phyloP scores from a whole-genome alignment of 2,329 filamentous ascomycete genomes.

The Colletotrichum incanum region DNA sequence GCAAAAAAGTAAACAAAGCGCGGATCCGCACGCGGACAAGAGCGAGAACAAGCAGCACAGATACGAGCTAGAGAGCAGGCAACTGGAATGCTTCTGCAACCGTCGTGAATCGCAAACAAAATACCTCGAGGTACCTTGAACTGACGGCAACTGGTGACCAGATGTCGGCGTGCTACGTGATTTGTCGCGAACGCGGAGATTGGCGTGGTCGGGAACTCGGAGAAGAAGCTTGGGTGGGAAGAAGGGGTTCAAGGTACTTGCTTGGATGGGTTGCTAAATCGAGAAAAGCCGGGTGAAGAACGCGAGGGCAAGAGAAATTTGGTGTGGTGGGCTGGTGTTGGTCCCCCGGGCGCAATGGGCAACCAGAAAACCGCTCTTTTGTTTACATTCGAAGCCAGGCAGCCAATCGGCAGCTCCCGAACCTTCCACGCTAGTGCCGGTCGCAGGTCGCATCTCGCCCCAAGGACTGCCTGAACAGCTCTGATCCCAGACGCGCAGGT shows the following conservation, averaged over 20 bases:
- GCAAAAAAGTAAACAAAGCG: conserved; percentile 19
- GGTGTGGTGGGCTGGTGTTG: conserved; percentile 26
- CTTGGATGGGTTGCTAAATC: background rate
- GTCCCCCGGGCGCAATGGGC: conserved; percentile 18
- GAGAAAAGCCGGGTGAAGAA: background rate
- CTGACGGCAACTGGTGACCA: background rate
- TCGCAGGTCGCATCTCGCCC: background rate
- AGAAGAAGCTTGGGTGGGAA: background rate
- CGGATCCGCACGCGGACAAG: background rate
- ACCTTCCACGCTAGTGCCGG: background rate
- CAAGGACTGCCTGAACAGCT: background rate
- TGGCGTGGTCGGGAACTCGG: background rate
- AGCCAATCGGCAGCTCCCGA: conserved; percentile 41
- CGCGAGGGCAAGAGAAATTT: background rate
- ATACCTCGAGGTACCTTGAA: background rate
- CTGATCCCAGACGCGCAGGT: conserved; percentile 21
- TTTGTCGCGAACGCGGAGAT: conserved; percentile 12
- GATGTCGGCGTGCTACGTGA: conserved; percentile 5
- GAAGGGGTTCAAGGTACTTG: conserved; percentile 35
- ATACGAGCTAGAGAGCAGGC: background rate
- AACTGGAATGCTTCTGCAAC: no score
- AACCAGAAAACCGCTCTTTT: conserved; percentile 15
- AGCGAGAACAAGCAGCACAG: background rate
- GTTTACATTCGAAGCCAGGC: conserved; percentile 24
- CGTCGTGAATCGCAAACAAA: background rate